Evolutionary conservation across 176 grass and related monocot genomes (phyloP).

Genomic region (Ensete glaucum): DNA sequence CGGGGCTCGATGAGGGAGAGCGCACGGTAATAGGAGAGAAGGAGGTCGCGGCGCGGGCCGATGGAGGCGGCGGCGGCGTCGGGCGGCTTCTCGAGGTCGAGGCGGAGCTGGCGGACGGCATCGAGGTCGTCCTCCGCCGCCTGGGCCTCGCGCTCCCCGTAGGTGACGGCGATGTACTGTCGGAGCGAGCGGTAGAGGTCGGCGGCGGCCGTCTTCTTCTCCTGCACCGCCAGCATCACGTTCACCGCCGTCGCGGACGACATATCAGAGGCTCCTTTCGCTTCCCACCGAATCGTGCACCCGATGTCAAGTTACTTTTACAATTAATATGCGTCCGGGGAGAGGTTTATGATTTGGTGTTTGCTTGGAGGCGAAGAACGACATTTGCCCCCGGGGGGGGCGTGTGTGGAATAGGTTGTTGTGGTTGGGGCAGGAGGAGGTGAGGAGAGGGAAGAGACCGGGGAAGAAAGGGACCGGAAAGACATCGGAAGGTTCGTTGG

Average conservation of each 20-base stretch:
- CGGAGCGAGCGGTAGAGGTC: slow-evolving; percentile 91
- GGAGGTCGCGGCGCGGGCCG: slow-evolving; percentile 68
- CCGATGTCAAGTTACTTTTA: not conserved
- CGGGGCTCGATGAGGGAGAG: slow-evolving; percentile 74
- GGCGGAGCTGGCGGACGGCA: slow-evolving; percentile 61
- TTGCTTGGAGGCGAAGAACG: slow-evolving; percentile 2
- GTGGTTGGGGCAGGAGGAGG: no score
- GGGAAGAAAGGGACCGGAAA: not conserved
- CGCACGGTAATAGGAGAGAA: slow-evolving; percentile 68
- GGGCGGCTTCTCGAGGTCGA: slow-evolving; percentile 45
- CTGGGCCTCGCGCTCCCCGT: slow-evolving; percentile 86
- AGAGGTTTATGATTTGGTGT: not conserved
- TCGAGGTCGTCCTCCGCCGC: slow-evolving; percentile 69
- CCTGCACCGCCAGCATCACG: slow-evolving; percentile 96
- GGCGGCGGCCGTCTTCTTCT: slow-evolving; percentile 62
- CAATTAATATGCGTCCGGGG: no score
- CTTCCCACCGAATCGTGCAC: not conserved
- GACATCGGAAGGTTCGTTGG: not conserved
- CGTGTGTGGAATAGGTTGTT: no score
- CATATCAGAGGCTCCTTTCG: not conserved
- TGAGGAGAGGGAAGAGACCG: no score
- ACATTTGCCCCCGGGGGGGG: no score
- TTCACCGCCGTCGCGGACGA: slow-evolving; percentile 27
- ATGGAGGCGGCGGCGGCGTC: slow-evolving; percentile 43
- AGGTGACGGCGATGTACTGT: slow-evolving; percentile 60